phyloP scores from a whole-genome alignment of 2,329 filamentous ascomycete genomes.

The Fusarium algeriense region DNA sequence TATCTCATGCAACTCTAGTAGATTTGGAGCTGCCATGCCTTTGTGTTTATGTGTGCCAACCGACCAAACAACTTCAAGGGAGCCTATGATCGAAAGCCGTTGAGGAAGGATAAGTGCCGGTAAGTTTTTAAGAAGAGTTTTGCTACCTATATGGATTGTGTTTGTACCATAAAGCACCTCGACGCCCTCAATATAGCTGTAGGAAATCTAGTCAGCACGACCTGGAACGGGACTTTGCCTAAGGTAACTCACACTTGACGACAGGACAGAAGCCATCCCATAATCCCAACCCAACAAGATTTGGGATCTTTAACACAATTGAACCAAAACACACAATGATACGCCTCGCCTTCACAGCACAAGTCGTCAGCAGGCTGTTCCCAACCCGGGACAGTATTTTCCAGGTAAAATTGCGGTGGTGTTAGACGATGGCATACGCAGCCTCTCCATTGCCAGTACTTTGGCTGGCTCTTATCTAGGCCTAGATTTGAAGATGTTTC shows the following conservation, averaged over 20 bases:
- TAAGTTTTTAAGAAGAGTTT: not conserved
- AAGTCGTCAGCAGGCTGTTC: not conserved
- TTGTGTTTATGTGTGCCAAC: not conserved
- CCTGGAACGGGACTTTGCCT: not conserved
- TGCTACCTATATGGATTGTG: slow-evolving; percentile 4
- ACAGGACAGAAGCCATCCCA: slow-evolving; percentile 9
- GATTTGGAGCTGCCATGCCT: no score
- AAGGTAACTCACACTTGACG: slow-evolving; percentile 5
- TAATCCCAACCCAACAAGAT: not conserved
- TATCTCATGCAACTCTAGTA: not conserved
- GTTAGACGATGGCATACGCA: slow-evolving; percentile 12
- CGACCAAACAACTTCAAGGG: slow-evolving; percentile 1
- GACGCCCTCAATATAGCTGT: slow-evolving; percentile 6
- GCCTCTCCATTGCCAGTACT: slow-evolving; percentile 15
- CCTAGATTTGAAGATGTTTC: not conserved
- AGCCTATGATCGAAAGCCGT: not conserved
- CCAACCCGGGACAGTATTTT: no score
- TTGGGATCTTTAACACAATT: not conserved
- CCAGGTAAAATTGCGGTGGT: not conserved
- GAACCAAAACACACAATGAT: not conserved
- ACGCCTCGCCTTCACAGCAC: not conserved
- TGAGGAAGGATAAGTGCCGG: not conserved
- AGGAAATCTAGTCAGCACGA: not conserved
- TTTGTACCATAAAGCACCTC: slow-evolving; percentile 10
- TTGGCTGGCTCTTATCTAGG: not conserved